phyloP scores from a whole-genome alignment of 2,329 filamentous ascomycete species.

The Colletotrichum somersetense region DNA sequence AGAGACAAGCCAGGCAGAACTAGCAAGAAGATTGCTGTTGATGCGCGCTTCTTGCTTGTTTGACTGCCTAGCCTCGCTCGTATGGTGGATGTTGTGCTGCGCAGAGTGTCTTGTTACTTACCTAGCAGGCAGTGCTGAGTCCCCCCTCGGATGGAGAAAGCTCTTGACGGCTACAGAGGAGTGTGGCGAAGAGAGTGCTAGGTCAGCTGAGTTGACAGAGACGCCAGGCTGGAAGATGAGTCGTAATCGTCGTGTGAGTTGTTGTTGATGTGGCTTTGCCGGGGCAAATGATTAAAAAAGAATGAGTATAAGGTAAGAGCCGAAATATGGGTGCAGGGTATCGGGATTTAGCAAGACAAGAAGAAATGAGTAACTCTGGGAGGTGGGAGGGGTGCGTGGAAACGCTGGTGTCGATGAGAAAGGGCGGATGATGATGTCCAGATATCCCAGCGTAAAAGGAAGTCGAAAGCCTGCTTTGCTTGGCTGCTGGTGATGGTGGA shows the following conservation, averaged over 20 bases:
- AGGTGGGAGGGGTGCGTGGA: slow-evolving; percentile 10
- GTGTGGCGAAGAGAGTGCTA: slow-evolving; percentile 36
- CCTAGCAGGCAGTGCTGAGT: slow-evolving; percentile 35
- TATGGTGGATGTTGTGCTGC: slow-evolving; percentile 6
- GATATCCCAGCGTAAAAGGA: slow-evolving; percentile 27
- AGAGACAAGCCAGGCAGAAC: slow-evolving; percentile 2
- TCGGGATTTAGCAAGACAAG: slow-evolving; percentile 23
- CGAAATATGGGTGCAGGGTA: slow-evolving; percentile 30
- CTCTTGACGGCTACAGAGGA: slow-evolving; percentile 32
- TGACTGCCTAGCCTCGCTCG: slow-evolving; percentile 12
- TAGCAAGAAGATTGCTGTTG: slow-evolving; percentile 8
- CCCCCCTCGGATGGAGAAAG: slow-evolving; percentile 20
- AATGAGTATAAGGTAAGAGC: slow-evolving; percentile 35
- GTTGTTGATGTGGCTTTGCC: slow-evolving; percentile 8
- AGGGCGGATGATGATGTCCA: slow-evolving; percentile 7
- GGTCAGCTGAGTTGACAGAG: slow-evolving; percentile 30
- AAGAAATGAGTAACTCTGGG: slow-evolving; percentile 31
- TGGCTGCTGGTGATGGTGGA: slow-evolving; percentile 28
- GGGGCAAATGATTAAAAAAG: slow-evolving; percentile 35
- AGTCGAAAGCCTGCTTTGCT: slow-evolving; percentile 34
- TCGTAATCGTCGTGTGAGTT: slow-evolving; percentile 38
- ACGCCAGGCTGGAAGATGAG: slow-evolving; percentile 30
- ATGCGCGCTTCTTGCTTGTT: slow-evolving; percentile 5
- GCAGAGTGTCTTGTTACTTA: slow-evolving; percentile 24
- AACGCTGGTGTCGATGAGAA: slow-evolving; percentile 13